phyloP scores from a whole-genome alignment of 495 filamentous ascomycete species.

The Talaromyces borbonicus region DNA sequence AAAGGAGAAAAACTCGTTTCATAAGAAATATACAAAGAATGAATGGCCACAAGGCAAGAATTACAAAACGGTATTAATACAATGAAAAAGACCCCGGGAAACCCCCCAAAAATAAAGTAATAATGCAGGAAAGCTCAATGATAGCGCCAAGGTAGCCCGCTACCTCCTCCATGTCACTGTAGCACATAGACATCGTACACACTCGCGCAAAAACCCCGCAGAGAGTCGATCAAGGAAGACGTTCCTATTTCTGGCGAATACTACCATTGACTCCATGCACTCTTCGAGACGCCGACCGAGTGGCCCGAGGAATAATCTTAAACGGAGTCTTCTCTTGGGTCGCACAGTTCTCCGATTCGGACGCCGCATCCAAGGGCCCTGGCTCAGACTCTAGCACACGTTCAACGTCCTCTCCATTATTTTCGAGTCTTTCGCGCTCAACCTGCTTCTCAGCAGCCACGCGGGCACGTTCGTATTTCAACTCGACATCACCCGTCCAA shows the following conservation, averaged over 20 bases:
- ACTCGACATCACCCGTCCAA: conserved; percentile 35
- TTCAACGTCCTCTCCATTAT: conserved; percentile 4
- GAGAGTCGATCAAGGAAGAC: not conserved
- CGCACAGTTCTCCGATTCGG: not conserved
- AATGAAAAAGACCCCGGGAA: not conserved
- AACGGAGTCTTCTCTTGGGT: conserved; percentile 4
- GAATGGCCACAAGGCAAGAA: not conserved
- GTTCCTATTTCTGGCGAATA: conserved; percentile 7
- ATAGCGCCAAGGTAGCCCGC: conserved; percentile 5
- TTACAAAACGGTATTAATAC: conserved; percentile 3
- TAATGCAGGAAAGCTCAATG: not conserved
- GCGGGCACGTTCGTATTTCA: conserved; percentile 36
- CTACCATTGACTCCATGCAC: conserved; percentile 6
- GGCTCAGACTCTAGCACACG: conserved; percentile 2
- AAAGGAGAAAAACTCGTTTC: too few relatives aligned
- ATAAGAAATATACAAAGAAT: not conserved
- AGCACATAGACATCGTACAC: conserved; percentile 5
- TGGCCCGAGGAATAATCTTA: conserved; percentile 6
- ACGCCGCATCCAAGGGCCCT: conserved; percentile 5
- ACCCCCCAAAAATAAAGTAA: not conserved
- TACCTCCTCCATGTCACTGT: conserved; percentile 5
- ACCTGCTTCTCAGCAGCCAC: conserved; percentile 33
- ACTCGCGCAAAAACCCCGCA: not conserved
- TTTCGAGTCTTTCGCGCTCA: conserved; percentile 12
- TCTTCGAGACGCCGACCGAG: conserved; percentile 1